Evolutionary conservation across 116 monocot species (phyloP).

Genomic region (Cymodocea nodosa): DNA sequence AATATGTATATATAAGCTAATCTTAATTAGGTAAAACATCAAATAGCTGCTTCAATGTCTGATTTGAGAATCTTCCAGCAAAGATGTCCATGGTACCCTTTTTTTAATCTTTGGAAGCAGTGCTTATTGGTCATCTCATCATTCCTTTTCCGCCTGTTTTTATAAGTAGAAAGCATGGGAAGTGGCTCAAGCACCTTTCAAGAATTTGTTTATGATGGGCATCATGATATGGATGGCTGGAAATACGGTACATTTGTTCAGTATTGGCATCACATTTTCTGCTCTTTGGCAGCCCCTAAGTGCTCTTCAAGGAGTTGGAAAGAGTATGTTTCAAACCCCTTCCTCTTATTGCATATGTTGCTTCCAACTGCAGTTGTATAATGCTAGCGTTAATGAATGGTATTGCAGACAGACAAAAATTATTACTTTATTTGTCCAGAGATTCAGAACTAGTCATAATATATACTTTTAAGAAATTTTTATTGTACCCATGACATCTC

Average conservation of each 20-base stretch:
- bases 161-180: constrained; percentile 90
- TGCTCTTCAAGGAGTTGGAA: constrained; percentile 92
- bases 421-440: no score
- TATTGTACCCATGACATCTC: no score
- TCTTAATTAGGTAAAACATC: no score
- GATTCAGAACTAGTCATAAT: no score
- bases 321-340: constrained; percentile 32
- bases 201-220: constrained; percentile 96
- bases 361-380: no score
- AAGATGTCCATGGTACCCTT: no score
- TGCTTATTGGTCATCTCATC: background rate
- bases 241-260: constrained; percentile 91
- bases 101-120: background rate
- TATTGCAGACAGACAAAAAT: no score
- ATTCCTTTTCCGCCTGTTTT: background rate
- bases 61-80: no score
- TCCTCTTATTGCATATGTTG: background rate
- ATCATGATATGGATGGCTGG: constrained; percentile 99
- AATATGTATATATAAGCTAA: no score
- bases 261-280: constrained; percentile 97
- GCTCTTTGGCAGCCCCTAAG: constrained; percentile 98
- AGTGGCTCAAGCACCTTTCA: constrained; percentile 92
- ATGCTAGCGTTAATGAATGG: background rate
- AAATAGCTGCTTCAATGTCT: no score
- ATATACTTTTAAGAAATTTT: no score